A percentile compares a stretch with the other conserved stretches of the same genome.
Evolutionary conservation across 2,329 filamentous ascomycete genomes (phyloP).

Genomic region (Botryotinia calthae): DNA sequence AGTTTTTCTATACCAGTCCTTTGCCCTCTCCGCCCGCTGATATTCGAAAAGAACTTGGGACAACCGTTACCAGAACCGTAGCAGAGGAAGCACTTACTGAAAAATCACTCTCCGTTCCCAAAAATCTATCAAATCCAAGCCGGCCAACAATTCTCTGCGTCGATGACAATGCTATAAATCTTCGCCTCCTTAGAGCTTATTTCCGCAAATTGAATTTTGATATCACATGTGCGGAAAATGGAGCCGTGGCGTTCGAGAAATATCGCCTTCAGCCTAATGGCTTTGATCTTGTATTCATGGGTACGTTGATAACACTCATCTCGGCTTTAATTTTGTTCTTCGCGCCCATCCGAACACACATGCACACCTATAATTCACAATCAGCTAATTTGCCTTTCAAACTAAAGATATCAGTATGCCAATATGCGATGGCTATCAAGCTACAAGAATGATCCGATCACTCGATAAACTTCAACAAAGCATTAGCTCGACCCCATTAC

Average conservation of each 20-base stretch:
- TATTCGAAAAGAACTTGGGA: neutral
- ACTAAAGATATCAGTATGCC: slow-evolving; percentile 53
- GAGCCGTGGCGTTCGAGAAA: slow-evolving; percentile 44
- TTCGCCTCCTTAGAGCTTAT: slow-evolving; percentile 38
- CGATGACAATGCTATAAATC: slow-evolving; percentile 43
- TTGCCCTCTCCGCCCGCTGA: neutral
- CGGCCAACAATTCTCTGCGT: slow-evolving; percentile 34
- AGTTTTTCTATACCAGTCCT: neutral
- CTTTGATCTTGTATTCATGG: slow-evolving; percentile 49
- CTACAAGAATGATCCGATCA: slow-evolving; percentile 48
- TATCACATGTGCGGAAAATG: slow-evolving; percentile 43
- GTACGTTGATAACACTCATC: slow-evolving; percentile 29
- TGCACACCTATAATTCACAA: neutral
- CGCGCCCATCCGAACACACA: slow-evolving; percentile 38
- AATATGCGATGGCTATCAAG: slow-evolving; percentile 49
- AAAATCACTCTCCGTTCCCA: neutral
- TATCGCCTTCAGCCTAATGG: slow-evolving; percentile 30
- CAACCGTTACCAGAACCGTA: neutral
- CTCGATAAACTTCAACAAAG: slow-evolving; percentile 42
- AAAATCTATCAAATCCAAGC: neutral
- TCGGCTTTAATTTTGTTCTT: neutral
- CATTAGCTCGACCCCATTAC: slow-evolving; percentile 27
- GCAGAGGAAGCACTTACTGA: neutral
- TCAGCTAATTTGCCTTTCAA: slow-evolving; percentile 3
- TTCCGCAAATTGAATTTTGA: slow-evolving; percentile 36